A percentile compares a stretch with the other conserved stretches of the same genome.
Evolutionary conservation across 2,329 filamentous ascomycete species (phyloP).

Genomic region (Lecanicillium sp.): DNA sequence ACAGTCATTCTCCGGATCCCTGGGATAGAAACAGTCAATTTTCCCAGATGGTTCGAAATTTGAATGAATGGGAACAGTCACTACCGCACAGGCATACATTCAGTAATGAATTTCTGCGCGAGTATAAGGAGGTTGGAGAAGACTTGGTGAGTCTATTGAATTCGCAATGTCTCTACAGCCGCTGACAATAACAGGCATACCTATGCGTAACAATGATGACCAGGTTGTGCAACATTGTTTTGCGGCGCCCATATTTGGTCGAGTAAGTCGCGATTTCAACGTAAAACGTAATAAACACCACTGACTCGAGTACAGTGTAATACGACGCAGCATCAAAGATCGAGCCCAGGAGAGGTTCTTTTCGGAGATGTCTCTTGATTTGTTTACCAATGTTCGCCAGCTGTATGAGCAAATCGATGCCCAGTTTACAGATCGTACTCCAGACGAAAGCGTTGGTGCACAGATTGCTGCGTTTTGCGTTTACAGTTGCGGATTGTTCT

Average conservation of each 20-base stretch:
- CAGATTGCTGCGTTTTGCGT: slow-evolving; percentile 52
- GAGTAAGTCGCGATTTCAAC: slow-evolving; percentile 33
- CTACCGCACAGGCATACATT: slow-evolving; percentile 45
- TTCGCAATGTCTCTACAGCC: background rate
- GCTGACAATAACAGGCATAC: slow-evolving; percentile 37
- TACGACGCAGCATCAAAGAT: slow-evolving; percentile 35
- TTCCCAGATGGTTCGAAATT: slow-evolving; percentile 34
- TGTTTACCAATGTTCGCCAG: slow-evolving; percentile 43
- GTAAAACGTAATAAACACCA: slow-evolving; percentile 7
- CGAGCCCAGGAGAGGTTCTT: slow-evolving; percentile 34
- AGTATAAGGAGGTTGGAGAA: slow-evolving; percentile 41
- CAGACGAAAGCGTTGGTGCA: slow-evolving; percentile 44
- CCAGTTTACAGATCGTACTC: slow-evolving; percentile 40
- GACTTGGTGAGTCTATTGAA: slow-evolving; percentile 38
- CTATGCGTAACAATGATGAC: slow-evolving; percentile 50
- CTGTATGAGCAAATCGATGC: slow-evolving; percentile 46
- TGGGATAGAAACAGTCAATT: slow-evolving; percentile 45
- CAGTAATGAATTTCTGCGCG: slow-evolving; percentile 35
- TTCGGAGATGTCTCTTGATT: slow-evolving; percentile 36
- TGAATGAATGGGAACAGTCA: slow-evolving; percentile 42
- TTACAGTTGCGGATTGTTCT: slow-evolving; percentile 48
- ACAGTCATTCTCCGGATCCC: slow-evolving; percentile 37
- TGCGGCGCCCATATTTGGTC: slow-evolving; percentile 47
- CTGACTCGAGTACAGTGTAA: slow-evolving; percentile 30
- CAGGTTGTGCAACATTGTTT: slow-evolving; percentile 50